Evolutionary conservation across 1,284 basidiomycete species (phyloP).

Genomic region (Rhodotorula sp.): DNA sequence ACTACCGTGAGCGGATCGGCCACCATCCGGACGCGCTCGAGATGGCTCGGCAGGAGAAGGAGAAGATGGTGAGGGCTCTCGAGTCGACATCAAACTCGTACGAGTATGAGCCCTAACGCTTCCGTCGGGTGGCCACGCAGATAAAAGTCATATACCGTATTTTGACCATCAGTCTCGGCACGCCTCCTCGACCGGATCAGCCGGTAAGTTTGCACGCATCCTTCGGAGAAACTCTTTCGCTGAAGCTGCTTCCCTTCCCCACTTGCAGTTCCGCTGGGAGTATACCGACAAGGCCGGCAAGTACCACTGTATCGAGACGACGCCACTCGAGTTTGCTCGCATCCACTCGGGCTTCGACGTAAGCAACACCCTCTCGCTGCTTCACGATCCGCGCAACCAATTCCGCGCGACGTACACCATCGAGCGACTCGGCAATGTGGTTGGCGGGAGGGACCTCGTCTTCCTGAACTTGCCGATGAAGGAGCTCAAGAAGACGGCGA

Average conservation of each 20-base stretch:
- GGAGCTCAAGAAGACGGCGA: conserved; percentile 72
- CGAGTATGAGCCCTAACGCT: neutral
- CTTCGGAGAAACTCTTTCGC: neutral
- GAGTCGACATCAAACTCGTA: neutral
- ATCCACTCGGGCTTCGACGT: conserved; percentile 47
- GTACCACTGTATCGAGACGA: conserved; percentile 68
- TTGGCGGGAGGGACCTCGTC: conserved; percentile 72
- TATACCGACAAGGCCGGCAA: conserved; percentile 74
- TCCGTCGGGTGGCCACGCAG: neutral
- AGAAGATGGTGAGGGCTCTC: neutral
- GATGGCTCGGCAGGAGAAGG: conserved; percentile 46
- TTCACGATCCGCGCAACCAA: conserved; percentile 87
- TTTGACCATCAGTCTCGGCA: conserved; percentile 66
- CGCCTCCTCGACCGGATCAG: conserved; percentile 69
- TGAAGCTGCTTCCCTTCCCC: neutral
- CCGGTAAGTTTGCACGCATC: conserved; percentile 31
- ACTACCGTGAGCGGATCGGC: neutral
- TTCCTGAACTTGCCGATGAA: conserved; percentile 83
- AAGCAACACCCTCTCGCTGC: conserved; percentile 76
- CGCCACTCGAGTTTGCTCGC: conserved; percentile 66
- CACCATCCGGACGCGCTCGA: conserved; percentile 19
- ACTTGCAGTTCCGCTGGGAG: conserved; percentile 68
- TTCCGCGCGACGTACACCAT: conserved; percentile 84
- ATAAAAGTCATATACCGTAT: conserved; percentile 79
- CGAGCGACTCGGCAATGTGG: conserved; percentile 86